Conservation (phyloP, 495 filamentous ascomycete species). For the Apiosordaria backusii region DNA sequence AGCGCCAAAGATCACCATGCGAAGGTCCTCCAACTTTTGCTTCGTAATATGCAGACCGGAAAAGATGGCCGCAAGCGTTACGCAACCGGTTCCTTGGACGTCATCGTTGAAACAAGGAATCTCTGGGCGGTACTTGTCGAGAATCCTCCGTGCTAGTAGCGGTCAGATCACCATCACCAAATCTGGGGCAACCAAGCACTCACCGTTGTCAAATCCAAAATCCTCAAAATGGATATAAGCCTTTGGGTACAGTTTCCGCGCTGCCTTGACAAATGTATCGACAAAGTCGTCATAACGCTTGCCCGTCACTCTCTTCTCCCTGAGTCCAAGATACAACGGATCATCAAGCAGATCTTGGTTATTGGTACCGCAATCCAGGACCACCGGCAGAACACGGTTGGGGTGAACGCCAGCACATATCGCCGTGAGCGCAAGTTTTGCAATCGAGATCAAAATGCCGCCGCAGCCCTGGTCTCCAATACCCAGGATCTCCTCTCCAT, state of each 20-base stretch:
- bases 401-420: conserved; percentile 84
- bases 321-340: conserved; percentile 74
- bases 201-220: conserved; percentile 55
- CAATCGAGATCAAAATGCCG: conserved; percentile 77
- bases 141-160: conserved; percentile 53
- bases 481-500: conserved; percentile 68
- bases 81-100: conserved; percentile 84
- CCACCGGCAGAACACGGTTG: conserved; percentile 72
- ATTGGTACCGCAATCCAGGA: conserved; percentile 85
- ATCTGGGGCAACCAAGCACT: neutral
- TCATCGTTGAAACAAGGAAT: conserved; percentile 91
- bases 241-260: conserved; percentile 66
- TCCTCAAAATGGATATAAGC: conserved; percentile 83
- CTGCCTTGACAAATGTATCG: conserved; percentile 65
- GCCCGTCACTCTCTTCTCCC: conserved; percentile 60
- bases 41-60: conserved; percentile 67
- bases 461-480: conserved; percentile 93
- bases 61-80: conserved; percentile 79
- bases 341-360: conserved; percentile 76
- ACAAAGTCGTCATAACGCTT: conserved; percentile 77
- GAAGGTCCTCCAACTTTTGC: conserved; percentile 61
- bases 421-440: conserved; percentile 79
- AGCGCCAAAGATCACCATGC: conserved; percentile 72
- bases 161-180: neutral
- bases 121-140: conserved; percentile 67